phyloP scores from a whole-genome alignment of 2,329 filamentous ascomycete species.

The Fusarium lateritium region DNA sequence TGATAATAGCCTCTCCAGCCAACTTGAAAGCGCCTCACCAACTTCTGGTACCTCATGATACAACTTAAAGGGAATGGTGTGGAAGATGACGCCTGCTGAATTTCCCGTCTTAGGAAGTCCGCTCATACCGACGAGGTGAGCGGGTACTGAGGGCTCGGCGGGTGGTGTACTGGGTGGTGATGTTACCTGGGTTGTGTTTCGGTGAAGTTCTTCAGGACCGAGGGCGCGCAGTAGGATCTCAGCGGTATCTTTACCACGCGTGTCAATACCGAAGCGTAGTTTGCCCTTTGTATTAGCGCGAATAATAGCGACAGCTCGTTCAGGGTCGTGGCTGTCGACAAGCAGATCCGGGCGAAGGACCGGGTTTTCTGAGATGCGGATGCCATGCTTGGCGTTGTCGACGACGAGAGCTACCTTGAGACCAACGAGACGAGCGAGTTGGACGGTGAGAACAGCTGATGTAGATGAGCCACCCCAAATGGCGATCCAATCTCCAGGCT shows the following conservation, averaged over 20 bases:
- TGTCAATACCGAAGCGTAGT: constrained; percentile 79
- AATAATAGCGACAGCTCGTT: constrained; percentile 76
- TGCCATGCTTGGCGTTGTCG: constrained; percentile 76
- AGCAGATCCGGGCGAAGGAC: constrained; percentile 71
- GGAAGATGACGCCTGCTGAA: constrained; percentile 65
- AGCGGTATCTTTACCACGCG: constrained; percentile 75
- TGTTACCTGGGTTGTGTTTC: constrained; percentile 47
- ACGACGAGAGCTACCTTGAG: constrained; percentile 76
- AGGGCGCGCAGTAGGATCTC: constrained; percentile 62
- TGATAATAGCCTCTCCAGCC: constrained; percentile 77
- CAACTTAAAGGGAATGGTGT: constrained; percentile 81
- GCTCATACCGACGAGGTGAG: constrained; percentile 77
- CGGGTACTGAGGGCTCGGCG: constrained; percentile 43
- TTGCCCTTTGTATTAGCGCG: constrained; percentile 68
- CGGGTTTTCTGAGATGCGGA: constrained; percentile 65
- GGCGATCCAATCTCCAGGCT: constrained; percentile 76
- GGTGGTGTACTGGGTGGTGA: constrained; percentile 59
- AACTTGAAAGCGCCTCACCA: constrained; percentile 73
- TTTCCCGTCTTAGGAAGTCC: constrained; percentile 73
- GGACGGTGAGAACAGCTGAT: constrained; percentile 75
- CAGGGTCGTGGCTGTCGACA: constrained; percentile 76
- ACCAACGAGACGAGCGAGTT: constrained; percentile 77
- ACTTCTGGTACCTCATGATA: constrained; percentile 78
- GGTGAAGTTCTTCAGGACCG: constrained; percentile 59
- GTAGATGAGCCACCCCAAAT: constrained; percentile 84